These are phyloP conservation scores for Cylindrodendrum hubeiense DNA, from an alignment of 2,329 filamentous ascomycete species.

Conservation along the genomic window DNA sequence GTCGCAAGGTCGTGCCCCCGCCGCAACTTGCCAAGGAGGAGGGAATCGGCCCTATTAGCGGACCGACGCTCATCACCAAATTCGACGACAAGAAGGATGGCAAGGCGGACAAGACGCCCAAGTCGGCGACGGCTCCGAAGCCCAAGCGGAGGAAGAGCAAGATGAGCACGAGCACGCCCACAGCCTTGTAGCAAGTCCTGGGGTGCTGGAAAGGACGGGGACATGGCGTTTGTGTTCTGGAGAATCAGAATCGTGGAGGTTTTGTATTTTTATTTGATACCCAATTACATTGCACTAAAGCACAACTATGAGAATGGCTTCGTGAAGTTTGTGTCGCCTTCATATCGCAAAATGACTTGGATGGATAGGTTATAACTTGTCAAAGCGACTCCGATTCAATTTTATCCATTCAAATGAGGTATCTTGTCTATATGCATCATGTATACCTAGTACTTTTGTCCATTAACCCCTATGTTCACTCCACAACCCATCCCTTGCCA, in stretches of 20 bases:
- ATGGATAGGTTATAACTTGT: background rate
- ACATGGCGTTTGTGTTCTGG: slow-evolving; percentile 5
- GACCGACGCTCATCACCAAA: slow-evolving; percentile 56
- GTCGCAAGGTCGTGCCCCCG: slow-evolving; percentile 59
- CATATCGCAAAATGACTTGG: background rate
- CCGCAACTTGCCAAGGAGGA: slow-evolving; percentile 47
- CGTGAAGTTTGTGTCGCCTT: background rate
- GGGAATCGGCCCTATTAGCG: slow-evolving; percentile 51
- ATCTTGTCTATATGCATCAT: slow-evolving; percentile 38
- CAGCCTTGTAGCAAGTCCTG: slow-evolving; percentile 51
- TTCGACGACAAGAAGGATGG: slow-evolving; percentile 59
- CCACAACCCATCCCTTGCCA: slow-evolving; percentile 81
- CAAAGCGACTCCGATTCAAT: background rate
- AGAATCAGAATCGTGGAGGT: background rate
- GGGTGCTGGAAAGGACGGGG: background rate
- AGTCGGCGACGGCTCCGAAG: slow-evolving; percentile 56
- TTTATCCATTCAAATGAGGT: slow-evolving; percentile 32
- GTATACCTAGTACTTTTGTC: slow-evolving; percentile 7
- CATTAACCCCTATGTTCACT: slow-evolving; percentile 48
- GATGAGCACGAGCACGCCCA: slow-evolving; percentile 52
- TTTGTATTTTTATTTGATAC: slow-evolving; percentile 41
- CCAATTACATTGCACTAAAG: slow-evolving; percentile 29
- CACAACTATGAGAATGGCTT: background rate
- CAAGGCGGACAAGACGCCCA: slow-evolving; percentile 60
- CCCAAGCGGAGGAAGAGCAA: slow-evolving; percentile 64